These are phyloP conservation scores for Solanum aculeatissimum DNA, from an alignment of 305 asterid genomes.

Conservation along the genomic window DNA sequence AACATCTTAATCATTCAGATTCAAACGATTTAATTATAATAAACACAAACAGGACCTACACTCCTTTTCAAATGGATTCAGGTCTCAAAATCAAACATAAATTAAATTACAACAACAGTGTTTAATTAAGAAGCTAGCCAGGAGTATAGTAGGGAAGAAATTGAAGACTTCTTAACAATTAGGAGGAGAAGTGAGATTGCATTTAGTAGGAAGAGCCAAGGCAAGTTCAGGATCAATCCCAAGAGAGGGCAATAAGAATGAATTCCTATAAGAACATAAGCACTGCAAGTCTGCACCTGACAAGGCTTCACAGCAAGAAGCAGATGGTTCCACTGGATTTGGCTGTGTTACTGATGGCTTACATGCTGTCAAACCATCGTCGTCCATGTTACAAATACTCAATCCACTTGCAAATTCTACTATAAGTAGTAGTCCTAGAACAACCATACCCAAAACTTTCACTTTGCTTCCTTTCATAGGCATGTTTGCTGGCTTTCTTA, in stretches of 20 bases:
- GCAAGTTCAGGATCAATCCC: slow-evolving; percentile 79
- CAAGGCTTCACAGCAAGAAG: slow-evolving; percentile 40
- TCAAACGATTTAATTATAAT: not conserved
- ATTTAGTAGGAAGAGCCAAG: slow-evolving; percentile 55
- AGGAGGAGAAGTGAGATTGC: slow-evolving; percentile 38
- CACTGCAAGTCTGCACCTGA: slow-evolving; percentile 48
- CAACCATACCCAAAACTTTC: not conserved
- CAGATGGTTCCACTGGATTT: slow-evolving; percentile 21
- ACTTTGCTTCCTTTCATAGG: not conserved
- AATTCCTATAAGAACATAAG: slow-evolving; percentile 51
- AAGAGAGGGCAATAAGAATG: slow-evolving; percentile 45
- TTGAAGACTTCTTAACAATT: slow-evolving; percentile 17
- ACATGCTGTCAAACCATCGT: slow-evolving; percentile 34
- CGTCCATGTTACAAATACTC: slow-evolving; percentile 38
- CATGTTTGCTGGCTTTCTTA: not conserved
- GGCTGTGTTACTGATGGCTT: slow-evolving; percentile 40
- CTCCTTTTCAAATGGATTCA: not conserved
- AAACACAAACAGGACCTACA: not conserved
- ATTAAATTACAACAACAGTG: not conserved
- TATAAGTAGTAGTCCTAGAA: not conserved
- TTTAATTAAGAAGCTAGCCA: not conserved
- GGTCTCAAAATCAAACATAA: not conserved
- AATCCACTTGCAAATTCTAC: not conserved
- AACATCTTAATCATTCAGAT: not conserved
- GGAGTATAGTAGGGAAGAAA: not conserved